Base-by-base conservation (phyloP, 139 green algal species). In the Chlamydomonas eustigma region DNA sequence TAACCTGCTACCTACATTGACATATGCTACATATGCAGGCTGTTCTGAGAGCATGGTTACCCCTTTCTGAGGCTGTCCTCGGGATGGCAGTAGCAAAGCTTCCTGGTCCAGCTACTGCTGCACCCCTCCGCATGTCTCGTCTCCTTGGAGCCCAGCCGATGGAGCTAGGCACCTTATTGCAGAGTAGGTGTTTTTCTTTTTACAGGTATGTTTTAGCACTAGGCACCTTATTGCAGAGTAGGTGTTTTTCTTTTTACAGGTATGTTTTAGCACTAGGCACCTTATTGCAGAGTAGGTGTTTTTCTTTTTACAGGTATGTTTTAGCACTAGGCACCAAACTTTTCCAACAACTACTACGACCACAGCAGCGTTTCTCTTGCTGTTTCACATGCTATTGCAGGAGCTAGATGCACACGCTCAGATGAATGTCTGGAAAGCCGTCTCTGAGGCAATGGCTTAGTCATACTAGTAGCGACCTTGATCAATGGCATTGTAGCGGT, bases 1-100 rank as follows among this genome's bases (percentile, higher is more conserved):
- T n/a, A 63, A 18, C 22, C 50, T 30, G 22, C 50, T 24, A 63
- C 50, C 50, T 24, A 63, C 50, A 63, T 18, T 30, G 22, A 63
- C 50, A 63, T 24, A 63, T 24, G 24, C 50, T 24, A 30, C 50
- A 32, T 34, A 24, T 28, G 25, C 87, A 91, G 75, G 74, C 89
- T 0, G 84, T 99, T 32, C 83, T 99, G 80, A 81, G 78, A 6
- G 84, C 85, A 12, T 99, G 95, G 95, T 85, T 97, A 72, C 93
- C 93, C 0, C 83, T 97, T 52, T 89, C 90, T 8, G 87, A 94
- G 39, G 88, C 91, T 1, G 88, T 97, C 25, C 85, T 99, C 37
- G 81, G 76, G 6, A 98, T 97, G 91, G 93, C 91, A 6, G 88
- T 88, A 1, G 71, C 89, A 33, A 87, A 88, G 44, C 81, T 99